phyloP scores from a whole-genome alignment of 805 yeast genomes.

The Zygosaccharomyces gambellarensis region DNA sequence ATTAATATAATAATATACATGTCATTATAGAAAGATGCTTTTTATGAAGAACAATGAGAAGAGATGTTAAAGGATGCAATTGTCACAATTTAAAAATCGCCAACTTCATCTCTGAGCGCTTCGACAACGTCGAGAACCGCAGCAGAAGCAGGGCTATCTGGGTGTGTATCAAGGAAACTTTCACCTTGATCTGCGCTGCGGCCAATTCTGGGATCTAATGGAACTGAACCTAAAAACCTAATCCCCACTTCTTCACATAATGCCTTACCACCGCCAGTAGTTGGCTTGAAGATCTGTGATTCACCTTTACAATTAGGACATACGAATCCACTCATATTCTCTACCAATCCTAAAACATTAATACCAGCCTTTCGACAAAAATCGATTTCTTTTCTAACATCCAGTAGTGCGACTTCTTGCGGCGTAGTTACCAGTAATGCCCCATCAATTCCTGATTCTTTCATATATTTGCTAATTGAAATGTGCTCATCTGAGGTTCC shows the following conservation, averaged over 20 bases:
- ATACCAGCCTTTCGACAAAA: slow-evolving; percentile 90
- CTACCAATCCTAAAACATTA: slow-evolving; percentile 82
- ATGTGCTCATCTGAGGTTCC: slow-evolving; percentile 98
- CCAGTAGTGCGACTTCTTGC: slow-evolving; percentile 92
- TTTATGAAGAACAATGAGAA: not conserved
- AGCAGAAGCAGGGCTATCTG: slow-evolving; percentile 88
- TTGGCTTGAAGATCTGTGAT: slow-evolving; percentile 84
- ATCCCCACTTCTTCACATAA: slow-evolving; percentile 75
- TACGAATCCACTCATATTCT: slow-evolving; percentile 97
- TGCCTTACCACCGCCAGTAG: slow-evolving; percentile 93
- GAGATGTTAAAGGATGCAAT: not conserved
- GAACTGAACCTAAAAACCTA: slow-evolving; percentile 85
- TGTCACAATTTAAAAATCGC: slow-evolving; percentile 18
- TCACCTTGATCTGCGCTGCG: slow-evolving; percentile 81
- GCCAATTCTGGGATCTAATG: slow-evolving; percentile 93
- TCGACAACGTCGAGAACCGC: slow-evolving; percentile 85
- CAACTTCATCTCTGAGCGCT: slow-evolving; percentile 54
- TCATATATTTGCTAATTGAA: slow-evolving; percentile 79
- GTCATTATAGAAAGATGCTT: not conserved
- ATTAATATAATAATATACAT: slow-evolving; percentile 4
- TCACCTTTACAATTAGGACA: slow-evolving; percentile 92
- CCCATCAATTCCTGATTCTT: slow-evolving; percentile 90
- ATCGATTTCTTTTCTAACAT: slow-evolving; percentile 92
- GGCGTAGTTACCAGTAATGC: slow-evolving; percentile 95
- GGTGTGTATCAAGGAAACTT: slow-evolving; percentile 73